These are phyloP conservation scores for Wickerhamomyces ciferrii DNA, from an alignment of 805 yeast genomes.

Conservation along the genomic window DNA sequence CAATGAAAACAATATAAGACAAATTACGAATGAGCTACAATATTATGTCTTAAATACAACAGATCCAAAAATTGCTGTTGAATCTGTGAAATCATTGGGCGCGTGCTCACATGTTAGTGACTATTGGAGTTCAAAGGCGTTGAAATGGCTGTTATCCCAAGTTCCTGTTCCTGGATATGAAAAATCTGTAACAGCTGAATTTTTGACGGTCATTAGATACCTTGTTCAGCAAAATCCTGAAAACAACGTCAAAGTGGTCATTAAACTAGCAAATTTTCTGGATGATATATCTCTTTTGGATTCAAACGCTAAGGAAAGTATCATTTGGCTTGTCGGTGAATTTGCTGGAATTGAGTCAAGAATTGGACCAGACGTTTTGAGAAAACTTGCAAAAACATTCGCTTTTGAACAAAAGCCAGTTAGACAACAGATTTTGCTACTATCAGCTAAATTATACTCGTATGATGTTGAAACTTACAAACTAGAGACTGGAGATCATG, in stretches of 20 bases:
- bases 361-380: slow-evolving; percentile 72
- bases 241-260: slow-evolving; percentile 48
- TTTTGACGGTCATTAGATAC: slow-evolving; percentile 66
- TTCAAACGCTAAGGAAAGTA: slow-evolving; percentile 65
- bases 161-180: slow-evolving; percentile 26
- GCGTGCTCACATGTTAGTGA: slow-evolving; percentile 45
- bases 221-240: slow-evolving; percentile 60
- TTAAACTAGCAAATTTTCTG: slow-evolving; percentile 38
- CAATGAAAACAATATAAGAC: slow-evolving; percentile 43
- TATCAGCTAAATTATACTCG: slow-evolving; percentile 70
- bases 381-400: slow-evolving; percentile 51
- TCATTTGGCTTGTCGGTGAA: slow-evolving; percentile 91
- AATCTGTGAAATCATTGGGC: slow-evolving; percentile 59
- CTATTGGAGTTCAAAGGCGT: slow-evolving; percentile 46
- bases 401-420: slow-evolving; percentile 51
- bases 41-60: slow-evolving; percentile 38
- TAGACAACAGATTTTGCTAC: slow-evolving; percentile 62
- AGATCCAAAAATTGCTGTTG: slow-evolving; percentile 26
- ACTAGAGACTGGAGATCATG: slow-evolving; percentile 15
- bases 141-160: slow-evolving; percentile 59
- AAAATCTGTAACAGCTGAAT: slow-evolving; percentile 46
- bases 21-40: slow-evolving; percentile 58
- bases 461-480: slow-evolving; percentile 42
- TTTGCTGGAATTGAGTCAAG: slow-evolving; percentile 41
- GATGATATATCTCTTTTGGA: slow-evolving; percentile 23